phyloP scores from a whole-genome alignment of 2,329 filamentous ascomycete species.

The Microdochium trichocladiopsis region DNA sequence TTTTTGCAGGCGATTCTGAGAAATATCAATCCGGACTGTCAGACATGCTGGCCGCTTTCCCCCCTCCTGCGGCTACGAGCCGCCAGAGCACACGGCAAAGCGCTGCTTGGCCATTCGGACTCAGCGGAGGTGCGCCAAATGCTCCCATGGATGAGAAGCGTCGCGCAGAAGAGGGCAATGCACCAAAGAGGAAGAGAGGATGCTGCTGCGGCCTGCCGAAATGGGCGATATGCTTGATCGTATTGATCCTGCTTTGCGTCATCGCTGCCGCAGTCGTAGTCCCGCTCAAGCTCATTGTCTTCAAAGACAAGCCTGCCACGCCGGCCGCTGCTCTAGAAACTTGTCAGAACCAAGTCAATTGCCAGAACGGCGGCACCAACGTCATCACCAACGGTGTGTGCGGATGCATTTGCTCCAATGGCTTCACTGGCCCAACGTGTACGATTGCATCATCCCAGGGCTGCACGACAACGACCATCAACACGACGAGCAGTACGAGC shows the following conservation, averaged over 20 bases:
- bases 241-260: conserved; percentile 61
- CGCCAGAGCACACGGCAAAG: conserved; percentile 15
- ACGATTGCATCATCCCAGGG: conserved; percentile 37
- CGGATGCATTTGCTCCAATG: conserved; percentile 82
- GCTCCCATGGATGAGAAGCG: neutral
- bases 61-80: conserved; percentile 44
- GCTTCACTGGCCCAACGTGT: conserved; percentile 62
- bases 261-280: conserved; percentile 78
- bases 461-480: conserved; percentile 41
- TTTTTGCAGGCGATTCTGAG: conserved; percentile 25
- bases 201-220: conserved; percentile 79
- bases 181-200: conserved; percentile 26
- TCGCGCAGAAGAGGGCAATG: neutral
- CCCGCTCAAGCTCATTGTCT: conserved; percentile 60
- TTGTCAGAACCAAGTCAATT: conserved; percentile 58
- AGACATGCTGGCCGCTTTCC: conserved; percentile 60
- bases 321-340: conserved; percentile 16
- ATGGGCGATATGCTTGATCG: conserved; percentile 65
- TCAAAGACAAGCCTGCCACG: conserved; percentile 38
- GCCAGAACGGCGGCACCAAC: conserved; percentile 75
- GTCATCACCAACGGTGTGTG: conserved; percentile 63
- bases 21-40: conserved; percentile 48
- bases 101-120: conserved; percentile 22
- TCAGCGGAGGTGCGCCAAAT: neutral
- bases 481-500: conserved; percentile 33